Conservation (phyloP, 192 early-diverging fungal species). For the Spizellomyces punctatus region DNA sequence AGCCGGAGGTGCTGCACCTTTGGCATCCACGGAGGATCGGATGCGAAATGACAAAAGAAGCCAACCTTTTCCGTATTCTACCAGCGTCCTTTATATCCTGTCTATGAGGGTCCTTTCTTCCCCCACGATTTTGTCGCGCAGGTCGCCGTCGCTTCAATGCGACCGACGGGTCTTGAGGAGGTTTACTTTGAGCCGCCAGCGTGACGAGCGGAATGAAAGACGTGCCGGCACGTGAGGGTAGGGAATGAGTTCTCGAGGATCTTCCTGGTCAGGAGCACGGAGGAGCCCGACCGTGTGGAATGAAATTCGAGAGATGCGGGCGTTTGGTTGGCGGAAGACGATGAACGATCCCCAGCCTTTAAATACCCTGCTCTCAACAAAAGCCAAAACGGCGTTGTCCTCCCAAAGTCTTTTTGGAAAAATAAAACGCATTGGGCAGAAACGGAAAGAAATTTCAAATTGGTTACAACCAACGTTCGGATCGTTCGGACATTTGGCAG, state of each 20-base stretch:
- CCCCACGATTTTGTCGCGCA: conserved; percentile 10
- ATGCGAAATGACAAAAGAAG: not conserved
- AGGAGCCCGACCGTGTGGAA: too few relatives aligned
- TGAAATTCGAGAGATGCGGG: too few relatives aligned
- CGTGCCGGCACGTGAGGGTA: not conserved
- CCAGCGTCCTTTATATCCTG: not conserved
- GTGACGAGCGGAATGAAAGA: conserved; percentile 1
- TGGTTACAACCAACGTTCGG: too few relatives aligned
- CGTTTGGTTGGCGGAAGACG: too few relatives aligned
- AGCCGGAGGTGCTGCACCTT: not conserved
- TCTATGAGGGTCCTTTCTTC: not conserved
- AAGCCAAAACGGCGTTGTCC: too few relatives aligned
- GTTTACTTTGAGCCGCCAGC: not conserved
- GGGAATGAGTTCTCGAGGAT: not conserved
- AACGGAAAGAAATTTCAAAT: too few relatives aligned
- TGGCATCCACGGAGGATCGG: not conserved
- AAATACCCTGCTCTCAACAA: too few relatives aligned
- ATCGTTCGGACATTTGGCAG: too few relatives aligned
- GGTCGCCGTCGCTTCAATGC: conserved; percentile 2
- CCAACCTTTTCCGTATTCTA: conserved; percentile 2
- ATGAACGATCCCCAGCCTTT: too few relatives aligned
- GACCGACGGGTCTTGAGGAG: not conserved
- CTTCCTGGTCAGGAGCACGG: too few relatives aligned
- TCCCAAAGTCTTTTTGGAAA: too few relatives aligned
- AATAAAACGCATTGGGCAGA: too few relatives aligned